Base-by-base conservation (phyloP, 805 yeast genomes). In the Novakomyces olei region DNA sequence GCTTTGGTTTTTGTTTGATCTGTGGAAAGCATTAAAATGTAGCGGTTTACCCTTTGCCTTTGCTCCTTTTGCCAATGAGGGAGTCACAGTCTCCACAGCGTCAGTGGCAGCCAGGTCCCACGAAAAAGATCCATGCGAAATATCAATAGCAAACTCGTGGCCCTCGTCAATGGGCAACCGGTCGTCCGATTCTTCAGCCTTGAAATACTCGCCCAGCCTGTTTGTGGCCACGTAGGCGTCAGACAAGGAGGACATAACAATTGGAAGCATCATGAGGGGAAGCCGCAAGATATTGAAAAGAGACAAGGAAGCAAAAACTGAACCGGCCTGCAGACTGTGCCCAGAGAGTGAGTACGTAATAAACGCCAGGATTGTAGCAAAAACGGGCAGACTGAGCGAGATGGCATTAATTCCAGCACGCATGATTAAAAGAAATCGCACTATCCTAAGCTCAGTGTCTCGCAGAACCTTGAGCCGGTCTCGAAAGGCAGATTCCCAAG, bases 251-350 rank as follows among this genome's bases (percentile, higher is more conserved):
- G 92, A 73, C 39, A 88, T 69, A n/a, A 85, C 83, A 68, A 71
- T 77, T 27, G 99, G 99, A 39, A 88, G 64, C 26, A 80, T 79
- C 7, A 91, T 83, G 40, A 88, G 63, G 29, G 99, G 98, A 68
- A 88, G 88, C 0, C 76, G 64, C 37, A 88, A 63, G 48, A 88
- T 58, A 51, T 85, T 88, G 61, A 85, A 88, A 33, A 83, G 61
- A 5, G 94, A 65, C 36, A 80, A 61, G 2, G 95, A 92, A 19
- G 94, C 74, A 57, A 69, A 69, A 4, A 88, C 94, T 39, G 83
- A 62, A 43, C 85, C 96, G 1, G 95, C 76, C 81, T 31, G 52
- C 58, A 37, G 63, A 65, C 35, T 69, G 64, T 23, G 68, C 52
- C n/a, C n/a, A n/a, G 30, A 27, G 72, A 34, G 63, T 59, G 16